Percentiles rank a stretch among this genome's conserved stretches.
Evolutionary conservation across 129 eudicot genomes (phyloP).

Genomic region (Tanacetum coccineum): DNA sequence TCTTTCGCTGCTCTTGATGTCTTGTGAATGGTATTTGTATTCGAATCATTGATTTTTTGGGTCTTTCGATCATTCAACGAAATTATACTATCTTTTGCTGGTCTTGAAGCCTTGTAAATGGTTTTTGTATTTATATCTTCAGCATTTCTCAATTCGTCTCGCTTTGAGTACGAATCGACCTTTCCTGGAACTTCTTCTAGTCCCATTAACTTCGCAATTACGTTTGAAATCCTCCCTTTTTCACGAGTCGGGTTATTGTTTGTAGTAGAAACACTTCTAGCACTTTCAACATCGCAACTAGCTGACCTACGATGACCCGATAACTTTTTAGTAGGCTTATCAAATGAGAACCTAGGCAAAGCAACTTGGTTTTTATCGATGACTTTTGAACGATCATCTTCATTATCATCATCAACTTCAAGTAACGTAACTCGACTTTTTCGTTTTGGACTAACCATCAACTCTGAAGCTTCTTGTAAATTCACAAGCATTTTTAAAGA

Average conservation of each 20-base stretch:
- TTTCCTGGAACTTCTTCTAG: slow-evolving; percentile 56
- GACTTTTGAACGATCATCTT: slow-evolving; percentile 24
- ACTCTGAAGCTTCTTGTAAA: slow-evolving; percentile 70
- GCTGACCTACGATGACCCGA: slow-evolving; percentile 21
- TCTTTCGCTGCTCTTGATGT: slow-evolving; percentile 19
- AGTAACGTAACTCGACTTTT: slow-evolving; percentile 63
- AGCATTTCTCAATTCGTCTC: slow-evolving; percentile 25
- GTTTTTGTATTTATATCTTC: slow-evolving; percentile 9
- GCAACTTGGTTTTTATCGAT: slow-evolving; percentile 43
- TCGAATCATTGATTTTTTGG: background rate
- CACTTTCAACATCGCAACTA: slow-evolving; percentile 29
- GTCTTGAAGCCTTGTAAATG: slow-evolving; percentile 17
- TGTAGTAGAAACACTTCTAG: slow-evolving; percentile 23
- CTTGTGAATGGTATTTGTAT: slow-evolving; percentile 10
- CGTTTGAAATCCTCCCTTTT: slow-evolving; percentile 72
- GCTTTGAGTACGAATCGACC: slow-evolving; percentile 18
- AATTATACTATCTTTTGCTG: slow-evolving; percentile 10
- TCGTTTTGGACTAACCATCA: slow-evolving; percentile 40
- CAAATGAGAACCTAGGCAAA: slow-evolving; percentile 78
- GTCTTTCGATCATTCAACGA: slow-evolving; percentile 29
- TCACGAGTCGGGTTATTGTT: slow-evolving; percentile 30
- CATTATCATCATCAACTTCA: slow-evolving; percentile 56
- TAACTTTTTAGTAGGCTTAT: slow-evolving; percentile 40
- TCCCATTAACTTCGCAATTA: slow-evolving; percentile 94
- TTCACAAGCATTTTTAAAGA: slow-evolving; percentile 80